A percentile compares a stretch with the other conserved stretches of the same genome.
phyloP scores from a whole-genome alignment of 495 filamentous ascomycete species.

The Penicillium tannophilum region DNA sequence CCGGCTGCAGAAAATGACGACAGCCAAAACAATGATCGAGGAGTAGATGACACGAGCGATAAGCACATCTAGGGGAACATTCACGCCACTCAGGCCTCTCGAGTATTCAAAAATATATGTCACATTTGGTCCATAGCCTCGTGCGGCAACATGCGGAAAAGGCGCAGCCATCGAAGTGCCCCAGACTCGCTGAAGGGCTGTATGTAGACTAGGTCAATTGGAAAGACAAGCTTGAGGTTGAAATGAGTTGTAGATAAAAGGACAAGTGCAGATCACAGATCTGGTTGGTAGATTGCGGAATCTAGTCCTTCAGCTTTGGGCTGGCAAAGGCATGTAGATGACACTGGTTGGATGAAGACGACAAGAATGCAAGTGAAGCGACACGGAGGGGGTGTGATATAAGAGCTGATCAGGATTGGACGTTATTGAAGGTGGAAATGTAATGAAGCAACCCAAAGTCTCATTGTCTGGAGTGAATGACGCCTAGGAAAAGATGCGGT shows the following conservation, averaged over 20 bases:
- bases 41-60: conserved; percentile 47
- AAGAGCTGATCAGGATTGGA: neutral
- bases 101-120: conserved; percentile 51
- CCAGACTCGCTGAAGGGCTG: conserved; percentile 17
- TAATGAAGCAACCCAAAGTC: neutral
- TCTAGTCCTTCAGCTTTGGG: neutral
- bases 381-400: neutral
- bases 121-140: conserved; percentile 38
- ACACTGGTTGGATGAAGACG: neutral
- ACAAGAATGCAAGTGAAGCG: neutral
- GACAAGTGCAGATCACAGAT: neutral
- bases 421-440: neutral
- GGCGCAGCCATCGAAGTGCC: conserved; percentile 40
- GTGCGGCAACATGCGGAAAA: conserved; percentile 31
- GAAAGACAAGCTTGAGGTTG: neutral
- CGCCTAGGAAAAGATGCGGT: neutral
- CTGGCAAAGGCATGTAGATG: conserved; percentile 1
- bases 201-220: conserved; percentile 3
- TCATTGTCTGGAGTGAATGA: conserved; percentile 12
- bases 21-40: conserved; percentile 50
- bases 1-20: conserved; percentile 57
- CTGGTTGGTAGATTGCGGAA: neutral
- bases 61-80: conserved; percentile 47
- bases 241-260: neutral
- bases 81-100: conserved; percentile 43